phyloP scores from a whole-genome alignment of 257 asterid genomes.

The Buddleja alternifolia region DNA sequence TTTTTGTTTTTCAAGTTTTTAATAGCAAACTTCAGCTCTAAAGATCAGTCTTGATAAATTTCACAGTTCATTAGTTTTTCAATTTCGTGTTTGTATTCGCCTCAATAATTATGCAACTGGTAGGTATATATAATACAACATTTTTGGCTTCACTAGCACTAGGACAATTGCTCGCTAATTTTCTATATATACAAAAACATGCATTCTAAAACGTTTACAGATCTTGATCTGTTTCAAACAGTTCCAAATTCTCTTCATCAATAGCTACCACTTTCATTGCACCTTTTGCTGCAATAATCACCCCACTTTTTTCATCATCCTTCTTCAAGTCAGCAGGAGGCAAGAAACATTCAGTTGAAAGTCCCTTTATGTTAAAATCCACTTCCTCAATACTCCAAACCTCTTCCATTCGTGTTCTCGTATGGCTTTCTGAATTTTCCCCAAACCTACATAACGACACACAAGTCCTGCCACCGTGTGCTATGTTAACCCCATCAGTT shows the following conservation, averaged over 20 bases:
- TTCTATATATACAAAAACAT: conserved; percentile 40
- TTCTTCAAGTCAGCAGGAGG: conserved; percentile 40
- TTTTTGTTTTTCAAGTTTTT: too few relatives aligned
- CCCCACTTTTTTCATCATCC: conserved; percentile 43
- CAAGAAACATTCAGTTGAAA: conserved; percentile 36
- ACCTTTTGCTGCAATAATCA: conserved; percentile 19
- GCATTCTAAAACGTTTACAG: conserved; percentile 24
- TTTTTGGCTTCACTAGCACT: not conserved
- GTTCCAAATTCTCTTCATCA: conserved; percentile 43
- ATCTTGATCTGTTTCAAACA: conserved; percentile 31
- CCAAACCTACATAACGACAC: conserved; percentile 36
- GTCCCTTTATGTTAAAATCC: conserved; percentile 47
- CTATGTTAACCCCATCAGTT: conserved; percentile 43
- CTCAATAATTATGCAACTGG: too few relatives aligned
- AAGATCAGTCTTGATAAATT: too few relatives aligned
- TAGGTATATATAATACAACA: too few relatives aligned
- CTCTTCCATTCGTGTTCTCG: conserved; percentile 38
- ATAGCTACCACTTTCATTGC: conserved; percentile 51
- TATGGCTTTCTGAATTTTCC: conserved; percentile 9
- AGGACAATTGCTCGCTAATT: not conserved
- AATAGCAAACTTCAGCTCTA: too few relatives aligned
- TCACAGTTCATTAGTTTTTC: too few relatives aligned
- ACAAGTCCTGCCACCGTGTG: conserved; percentile 44
- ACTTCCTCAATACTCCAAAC: conserved; percentile 48
- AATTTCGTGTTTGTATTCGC: too few relatives aligned